These are phyloP conservation scores for Phytophthora quininea DNA, from an alignment of 352 stramenopile species.

Conservation along the genomic window DNA sequence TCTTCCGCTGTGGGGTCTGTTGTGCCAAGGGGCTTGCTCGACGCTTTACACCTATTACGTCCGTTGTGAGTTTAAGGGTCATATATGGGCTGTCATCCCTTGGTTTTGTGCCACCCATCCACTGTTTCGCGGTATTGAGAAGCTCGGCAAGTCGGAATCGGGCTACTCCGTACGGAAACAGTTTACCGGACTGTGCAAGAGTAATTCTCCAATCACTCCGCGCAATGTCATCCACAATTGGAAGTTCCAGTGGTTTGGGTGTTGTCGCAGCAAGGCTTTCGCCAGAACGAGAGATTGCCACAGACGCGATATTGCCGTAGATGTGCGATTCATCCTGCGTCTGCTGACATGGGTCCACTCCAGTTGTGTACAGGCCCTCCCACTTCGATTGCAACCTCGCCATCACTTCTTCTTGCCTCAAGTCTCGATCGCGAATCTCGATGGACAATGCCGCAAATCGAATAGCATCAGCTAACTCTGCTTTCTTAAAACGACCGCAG, in stretches of 20 bases:
- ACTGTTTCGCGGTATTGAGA: constrained; percentile 29
- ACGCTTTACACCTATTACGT: constrained; percentile 61
- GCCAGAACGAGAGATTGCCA: constrained; percentile 9
- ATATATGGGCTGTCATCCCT: constrained; percentile 37
- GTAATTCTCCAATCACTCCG: constrained; percentile 56
- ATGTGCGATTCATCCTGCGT: constrained; percentile 5
- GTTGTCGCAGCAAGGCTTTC: neutral
- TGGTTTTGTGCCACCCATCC: constrained; percentile 19
- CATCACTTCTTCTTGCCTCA: constrained; percentile 43
- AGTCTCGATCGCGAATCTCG: constrained; percentile 77
- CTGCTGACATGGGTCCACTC: constrained; percentile 22
- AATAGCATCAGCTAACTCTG: constrained; percentile 59
- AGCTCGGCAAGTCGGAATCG: constrained; percentile 71
- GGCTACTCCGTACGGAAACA: constrained; percentile 60
- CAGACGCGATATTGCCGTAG: neutral
- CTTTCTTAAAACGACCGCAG: constrained; percentile 40
- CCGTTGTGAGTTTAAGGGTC: constrained; percentile 50
- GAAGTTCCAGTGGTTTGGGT: constrained; percentile 51
- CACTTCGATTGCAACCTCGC: constrained; percentile 59
- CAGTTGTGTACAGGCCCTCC: constrained; percentile 55
- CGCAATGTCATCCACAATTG: constrained; percentile 63
- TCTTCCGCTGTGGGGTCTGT: constrained; percentile 25
- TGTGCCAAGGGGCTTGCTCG: constrained; percentile 51
- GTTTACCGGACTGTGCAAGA: constrained; percentile 43
- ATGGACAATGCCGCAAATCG: constrained; percentile 42